Evolutionary conservation across 176 grass and related monocot genomes (phyloP).

Genomic region (Zea luxurians): DNA sequence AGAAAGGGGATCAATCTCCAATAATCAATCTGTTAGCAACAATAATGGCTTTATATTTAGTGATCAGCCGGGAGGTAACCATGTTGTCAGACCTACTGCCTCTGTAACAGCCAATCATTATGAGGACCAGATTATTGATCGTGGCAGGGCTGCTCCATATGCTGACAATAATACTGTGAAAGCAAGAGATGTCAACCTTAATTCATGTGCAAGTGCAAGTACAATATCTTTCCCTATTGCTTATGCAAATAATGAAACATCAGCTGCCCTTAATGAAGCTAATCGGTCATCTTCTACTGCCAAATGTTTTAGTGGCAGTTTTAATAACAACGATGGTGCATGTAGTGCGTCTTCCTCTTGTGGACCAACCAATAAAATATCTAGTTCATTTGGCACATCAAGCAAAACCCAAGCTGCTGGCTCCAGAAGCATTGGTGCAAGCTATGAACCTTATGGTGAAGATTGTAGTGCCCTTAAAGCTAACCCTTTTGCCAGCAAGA

Average conservation of each 20-base stretch:
- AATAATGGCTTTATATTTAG: slow-evolving; percentile 37
- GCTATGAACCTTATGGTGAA: slow-evolving; percentile 43
- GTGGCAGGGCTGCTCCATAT: slow-evolving; percentile 33
- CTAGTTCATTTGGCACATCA: slow-evolving; percentile 19
- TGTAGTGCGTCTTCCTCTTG: slow-evolving; percentile 36
- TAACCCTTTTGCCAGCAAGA: slow-evolving; percentile 40
- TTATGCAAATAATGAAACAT: slow-evolving; percentile 49
- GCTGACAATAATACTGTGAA: slow-evolving; percentile 42
- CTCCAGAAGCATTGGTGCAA: slow-evolving; percentile 38
- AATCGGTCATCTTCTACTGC: slow-evolving; percentile 32
- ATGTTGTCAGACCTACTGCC: slow-evolving; percentile 41
- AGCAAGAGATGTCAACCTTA: slow-evolving; percentile 50
- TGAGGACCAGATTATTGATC: slow-evolving; percentile 41
- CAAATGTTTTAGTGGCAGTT: slow-evolving; percentile 51
- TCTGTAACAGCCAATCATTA: slow-evolving; percentile 33
- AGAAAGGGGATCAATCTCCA: slow-evolving; percentile 28
- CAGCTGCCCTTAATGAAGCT: slow-evolving; percentile 29
- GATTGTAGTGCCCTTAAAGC: slow-evolving; percentile 28
- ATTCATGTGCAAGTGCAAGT: slow-evolving; percentile 30
- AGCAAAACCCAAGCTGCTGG: slow-evolving; percentile 22
- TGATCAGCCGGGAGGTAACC: slow-evolving; percentile 25
- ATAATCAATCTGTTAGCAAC: slow-evolving; percentile 38
- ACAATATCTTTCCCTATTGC: slow-evolving; percentile 52
- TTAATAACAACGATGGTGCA: slow-evolving; percentile 32
- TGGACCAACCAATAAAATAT: slow-evolving; percentile 40